Base-by-base conservation (phyloP, 371 early-diverging fungal species). In the Mucor piriformis region DNA sequence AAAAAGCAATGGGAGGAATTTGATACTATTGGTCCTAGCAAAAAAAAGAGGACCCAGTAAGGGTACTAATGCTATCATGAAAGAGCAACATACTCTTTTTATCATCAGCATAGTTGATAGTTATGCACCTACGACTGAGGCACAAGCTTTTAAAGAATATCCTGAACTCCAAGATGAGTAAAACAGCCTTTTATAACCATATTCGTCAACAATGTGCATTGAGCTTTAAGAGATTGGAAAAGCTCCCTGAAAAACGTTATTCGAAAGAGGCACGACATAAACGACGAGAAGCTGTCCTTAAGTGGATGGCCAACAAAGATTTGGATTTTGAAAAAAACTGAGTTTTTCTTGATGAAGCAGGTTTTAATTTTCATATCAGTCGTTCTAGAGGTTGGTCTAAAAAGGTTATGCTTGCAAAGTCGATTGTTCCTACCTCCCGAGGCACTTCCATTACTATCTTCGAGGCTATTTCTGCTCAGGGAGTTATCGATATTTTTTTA, bases 121-220 rank as follows among this genome's bases (percentile, higher is more conserved):
- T 70, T 76, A 33, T 69, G 78, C 51, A 8, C 33, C n/a, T 55
- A 32, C 81, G 84, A 43, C 81, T 89, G 73, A 84, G 88, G 72
- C 73, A 56, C 3, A 33, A 20, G 3, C 48, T 56, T 11, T 10
- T 10, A 24, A 20, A 13, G n/a, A 20, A 35, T 6, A 47, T 46
- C 18, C 48, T 23, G 1, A 48, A 18, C 5, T 15, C 48, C 3
- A 23, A 15, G 16, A 34, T 57, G 12, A 25, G 27, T 27, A 48
- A n/a, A 20, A 11, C 24, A 35, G 48, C 49, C 2, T 48, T 57
- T 11, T 47, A 49, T 18, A 23, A 35, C 24, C 56, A 56, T n/a
- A 42, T 56, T 33, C 25, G 20, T 21, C 25, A 43, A 2, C n/a
- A 55, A 21, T 46, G 55, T 8, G 33, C n/a, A n/a, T n/a, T n/a